Evolutionary conservation across 331 rosid genomes (phyloP), one percentile per base, ranked within the genome.

Genomic region (Telfairia occidentalis): DNA sequence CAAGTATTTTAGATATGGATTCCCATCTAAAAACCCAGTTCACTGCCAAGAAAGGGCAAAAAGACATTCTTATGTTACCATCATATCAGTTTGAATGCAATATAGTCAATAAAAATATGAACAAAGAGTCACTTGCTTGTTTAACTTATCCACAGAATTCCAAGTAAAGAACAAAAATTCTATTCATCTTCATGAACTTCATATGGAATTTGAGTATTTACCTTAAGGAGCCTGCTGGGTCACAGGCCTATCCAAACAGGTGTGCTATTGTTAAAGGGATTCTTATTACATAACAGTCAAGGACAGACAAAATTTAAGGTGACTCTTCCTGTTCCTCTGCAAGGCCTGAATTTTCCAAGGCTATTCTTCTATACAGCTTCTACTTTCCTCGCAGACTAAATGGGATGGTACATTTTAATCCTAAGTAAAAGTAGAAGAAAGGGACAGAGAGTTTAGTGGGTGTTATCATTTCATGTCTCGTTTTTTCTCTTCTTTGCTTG

Each of bases 401-500:
- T 43, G 71, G 54, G 13, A 73, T 74, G 49, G 19, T 21, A 34
- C 66, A 54, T 74, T 74, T 52, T 37, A 38, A 57, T 74, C 66
- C 64, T n/a, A 74, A 74, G 77, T 28, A 74, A 74, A 74, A 54
- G 78, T 57, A 40, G 78, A 74, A 34, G 59, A 71, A 71, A 46
- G 61, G 60, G 76, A 72, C 76, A 65, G 8, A 74, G 65, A 32
- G 8, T 23, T 29, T 23, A 54, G 77, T 74, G 77, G 77, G 16
- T 70, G 75, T 71, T 26, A 13, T 70, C 26, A 28, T 70, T 70
- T 46, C 38, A 46, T 70, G 35, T 54, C 67, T 74, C 66, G 26
- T 35, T 74, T 74, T 53, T 72, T 72, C 76, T 71, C 59, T 49
- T 23, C 43, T 71, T 13, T 8, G 16, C 7, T 71, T 71, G 60